Evolutionary conservation across 305 asterid species (phyloP), one percentile per base, ranked within the genome.

Genomic region (Fraxinus ornus): DNA sequence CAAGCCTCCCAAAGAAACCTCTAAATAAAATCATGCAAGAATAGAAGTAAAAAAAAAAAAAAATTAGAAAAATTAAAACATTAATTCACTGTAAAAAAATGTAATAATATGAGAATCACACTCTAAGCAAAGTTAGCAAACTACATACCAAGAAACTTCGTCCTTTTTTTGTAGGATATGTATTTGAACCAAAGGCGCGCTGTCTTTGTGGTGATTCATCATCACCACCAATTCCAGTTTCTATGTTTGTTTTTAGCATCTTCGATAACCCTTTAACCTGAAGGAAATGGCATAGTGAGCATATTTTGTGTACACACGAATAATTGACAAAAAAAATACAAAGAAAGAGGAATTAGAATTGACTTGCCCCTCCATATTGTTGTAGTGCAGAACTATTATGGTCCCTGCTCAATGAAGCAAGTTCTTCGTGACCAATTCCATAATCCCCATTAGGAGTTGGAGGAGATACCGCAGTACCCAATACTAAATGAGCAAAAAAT

Each of bases 1-100:
- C 97, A 94, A 81, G 98, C 92, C 80, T 95, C 99, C 98, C 97
- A 95, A 52, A 95, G 92, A 90, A 95, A 95, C 84, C 85, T 90
- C 99, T 95, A 86, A 79, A 90, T 19, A 74, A 64, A 35, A 81
- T 52, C 72, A 71, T 82, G 66, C 7, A 66, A n/a, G 47, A 70
- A 66, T 13, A 77, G 83, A 80, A 74, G 24, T 79, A 52, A 57
- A 75, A 62, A 21, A 24, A 21, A 24, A 32, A 36, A 6, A 0
- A 2, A 21, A 7, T 2, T 15, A 57, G 52, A 66, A 78, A 75
- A 44, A 60, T 71, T 71, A 76, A 73, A 85, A 33, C n/a, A 10
- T 47, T 35, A 47, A 44, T 75, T 35, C 32, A 33, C 33, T 6
- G 4, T 60, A 84, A 78, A 55, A 39, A 39, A 26, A 47, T 64